Base-by-base conservation (phyloP, 2,329 filamentous ascomycete species). In the Neofusicoccum laricinum region DNA sequence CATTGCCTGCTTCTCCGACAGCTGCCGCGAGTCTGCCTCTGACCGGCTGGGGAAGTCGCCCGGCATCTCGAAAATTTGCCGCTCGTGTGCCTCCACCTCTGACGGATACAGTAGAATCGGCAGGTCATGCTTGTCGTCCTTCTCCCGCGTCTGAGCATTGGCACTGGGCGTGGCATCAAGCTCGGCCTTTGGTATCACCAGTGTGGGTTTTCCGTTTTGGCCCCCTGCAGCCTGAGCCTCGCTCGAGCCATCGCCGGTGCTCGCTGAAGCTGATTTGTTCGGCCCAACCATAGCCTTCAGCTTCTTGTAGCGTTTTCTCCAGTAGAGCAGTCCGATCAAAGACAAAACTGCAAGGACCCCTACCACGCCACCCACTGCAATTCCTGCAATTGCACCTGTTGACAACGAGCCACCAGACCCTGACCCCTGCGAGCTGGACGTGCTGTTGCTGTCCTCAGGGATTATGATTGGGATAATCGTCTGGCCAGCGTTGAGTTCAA, bases 1-100 rank as follows among this genome's bases (percentile, higher is more conserved):
- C 72, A 82, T 77, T 40, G 78, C 77, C 64, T 83, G 80, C 67
- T 83, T 83, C 70, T 83, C 81, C 19, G 76, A 77, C 40, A 82
- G 70, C 65, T 79, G 74, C 17, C 76, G 77, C 34, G 80, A 80
- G 57, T 77, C 81, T 51, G 80, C 81, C 71, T 83, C 80, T 66
- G 81, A 82, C 62, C 81, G 80, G 46, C 80, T 79, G 15, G 82
- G 83, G 72, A 87, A 82, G 10, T 85, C 84, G 1, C 85, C 85
- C 0, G 82, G 81, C 71, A 82, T 85, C 49, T 81, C 85, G 62
- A 75, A 81, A 8, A 83, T 71, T 32, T 73, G 72, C 15, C 68
- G 67, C 65, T 77, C 74, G n/a, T 72, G 72, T 25, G 73, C 73
- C 11, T 76, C 77, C 19, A 71, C 74, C 61, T 79, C 78, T 8